Evolutionary conservation across 2,329 filamentous ascomycete genomes (phyloP), one percentile per base, ranked within the genome.

Genomic region (Lecanoromycetidae sp.): DNA sequence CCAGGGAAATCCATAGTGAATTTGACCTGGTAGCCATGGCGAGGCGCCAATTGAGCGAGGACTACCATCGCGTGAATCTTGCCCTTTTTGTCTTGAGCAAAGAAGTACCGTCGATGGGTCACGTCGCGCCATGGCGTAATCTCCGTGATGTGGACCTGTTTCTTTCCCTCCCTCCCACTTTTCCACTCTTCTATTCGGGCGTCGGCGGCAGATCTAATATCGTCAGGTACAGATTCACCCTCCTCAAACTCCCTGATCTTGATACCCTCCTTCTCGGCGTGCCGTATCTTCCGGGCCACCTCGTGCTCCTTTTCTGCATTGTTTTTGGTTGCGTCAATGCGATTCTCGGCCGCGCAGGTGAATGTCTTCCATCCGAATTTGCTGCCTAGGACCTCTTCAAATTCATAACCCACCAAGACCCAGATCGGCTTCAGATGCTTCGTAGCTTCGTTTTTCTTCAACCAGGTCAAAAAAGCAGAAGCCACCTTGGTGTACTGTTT

Each of bases 1-100:
- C 77, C 79, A 0, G 87, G 88, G 72, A 95, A 94, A 65, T 95
- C 87, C 46, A 95, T 78, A n/a, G 84, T 84, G 71, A 91, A 94
- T 70, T 95, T 95, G 61, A 94, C 82, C 69, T 95, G 88, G 79
- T 87, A 93, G 46, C 88, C 88, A 61, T 93, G 78, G 29, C 77
- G 71, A 2, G 87, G 85, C 3, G 83, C 77, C 23, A 95, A 77
- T 63, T 87, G 84, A 44, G 84, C 84, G 57, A 95, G 71, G 7
- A 90, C 80, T n/a, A 90, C 82, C 49, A 95, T 75, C 27, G 83
- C 82, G 34, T 74, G 74, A 48, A 95, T 77, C 50, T 74, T 77
- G 53, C 84, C 84, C 13, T 84, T 75, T 58, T 76, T 73, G 55
- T 84, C 84, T 54, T 81, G 74, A 8, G 86, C 83, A 57, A 86